Evolutionary conservation across 352 stramenopile species (phyloP), one percentile per base, ranked within the genome.

Genomic region (Pythium apleroticum): DNA sequence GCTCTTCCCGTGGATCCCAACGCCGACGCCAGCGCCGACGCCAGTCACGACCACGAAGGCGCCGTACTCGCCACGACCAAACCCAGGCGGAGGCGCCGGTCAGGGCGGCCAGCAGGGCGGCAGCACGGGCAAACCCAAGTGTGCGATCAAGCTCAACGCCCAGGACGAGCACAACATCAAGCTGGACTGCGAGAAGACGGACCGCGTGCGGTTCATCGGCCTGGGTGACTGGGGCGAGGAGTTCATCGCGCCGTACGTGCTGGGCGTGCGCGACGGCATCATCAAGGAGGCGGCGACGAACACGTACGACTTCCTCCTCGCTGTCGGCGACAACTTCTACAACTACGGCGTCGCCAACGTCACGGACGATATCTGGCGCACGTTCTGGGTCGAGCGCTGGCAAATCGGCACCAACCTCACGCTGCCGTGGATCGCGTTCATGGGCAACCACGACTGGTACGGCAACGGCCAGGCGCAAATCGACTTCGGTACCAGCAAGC

Each of bases 291-390:
- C 75, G 27, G 63, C 67, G 52, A 70, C 55, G 0, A 54, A 55
- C 43, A 56, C 64, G 24, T 70, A 64, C 60, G 71, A 76, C 66
- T 82, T 78, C 45, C 60, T 82, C 54, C 49, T 80, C 19, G 57
- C 68, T 0, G 57, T 68, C 7, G 72, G 75, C 28, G 73, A 82
- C 73, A 82, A 78, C 65, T 82, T 82, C 35, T 78, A 80, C 67
- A 57, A 70, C 41, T 72, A 72, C 24, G 75, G 75, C 46, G 72
- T 80, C 22, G 14, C 30, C 30, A 69, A 57, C 56, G 62, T 45
- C 24, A 76, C 53, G 1, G 75, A 82, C 63, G 53, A 28, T 19
- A 54, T 63, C n/a, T 80, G 69, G 70, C 46, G 58, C 25, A 72
- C 48, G 8, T 68, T 52, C 17, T 82, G 75, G 75, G 65, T 68